Conservation (phyloP, 2,329 filamentous ascomycete genomes). For the Ciborinia camelliae region DNA sequence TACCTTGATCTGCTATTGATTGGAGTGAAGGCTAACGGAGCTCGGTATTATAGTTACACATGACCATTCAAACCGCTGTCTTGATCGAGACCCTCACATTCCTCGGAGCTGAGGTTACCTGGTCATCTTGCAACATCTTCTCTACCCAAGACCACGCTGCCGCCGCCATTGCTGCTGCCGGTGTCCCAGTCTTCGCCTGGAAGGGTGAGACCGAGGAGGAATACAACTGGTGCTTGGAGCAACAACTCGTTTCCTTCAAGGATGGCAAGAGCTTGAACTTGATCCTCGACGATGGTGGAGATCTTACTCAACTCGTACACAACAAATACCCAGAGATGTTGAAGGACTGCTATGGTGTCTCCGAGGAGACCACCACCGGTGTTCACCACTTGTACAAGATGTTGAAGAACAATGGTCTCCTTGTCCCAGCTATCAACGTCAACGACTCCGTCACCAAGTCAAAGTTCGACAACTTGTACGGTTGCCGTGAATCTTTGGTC, state of each 20-base stretch:
- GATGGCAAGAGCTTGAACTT: conserved; percentile 95
- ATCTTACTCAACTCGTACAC: conserved; percentile 94
- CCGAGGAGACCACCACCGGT: conserved; percentile 99
- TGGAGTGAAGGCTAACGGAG: conserved; percentile 38
- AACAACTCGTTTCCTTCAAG: conserved; percentile 96
- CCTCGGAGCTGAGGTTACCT: conserved; percentile 97
- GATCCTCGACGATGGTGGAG: conserved; percentile 98
- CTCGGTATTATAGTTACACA: conserved; percentile 24
- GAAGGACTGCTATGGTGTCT: conserved; percentile 96
- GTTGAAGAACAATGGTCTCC: conserved; percentile 85
- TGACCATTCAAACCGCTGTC: conserved; percentile 98
- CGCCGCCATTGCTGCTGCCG: conserved; percentile 82
- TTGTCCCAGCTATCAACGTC: conserved; percentile 97
- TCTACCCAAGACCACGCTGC: conserved; percentile 97
- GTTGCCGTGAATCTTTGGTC: conserved; percentile 96
- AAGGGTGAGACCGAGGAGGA: conserved; percentile 95
- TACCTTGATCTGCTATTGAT: conserved; percentile 54
- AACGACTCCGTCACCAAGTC: conserved; percentile 99
- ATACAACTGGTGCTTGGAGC: conserved; percentile 99
- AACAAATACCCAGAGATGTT: conserved; percentile 98
- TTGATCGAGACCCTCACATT: conserved; percentile 95
- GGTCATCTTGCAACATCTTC: conserved; percentile 99
- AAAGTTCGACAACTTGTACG: conserved; percentile 99
- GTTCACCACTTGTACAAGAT: conserved; percentile 99
- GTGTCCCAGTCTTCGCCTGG: conserved; percentile 76